Percentiles rank a stretch among this genome's conserved stretches.
These are phyloP conservation scores for Myriangium duriaei DNA, from an alignment of 2,329 filamentous ascomycete genomes.

Conservation along the genomic window DNA sequence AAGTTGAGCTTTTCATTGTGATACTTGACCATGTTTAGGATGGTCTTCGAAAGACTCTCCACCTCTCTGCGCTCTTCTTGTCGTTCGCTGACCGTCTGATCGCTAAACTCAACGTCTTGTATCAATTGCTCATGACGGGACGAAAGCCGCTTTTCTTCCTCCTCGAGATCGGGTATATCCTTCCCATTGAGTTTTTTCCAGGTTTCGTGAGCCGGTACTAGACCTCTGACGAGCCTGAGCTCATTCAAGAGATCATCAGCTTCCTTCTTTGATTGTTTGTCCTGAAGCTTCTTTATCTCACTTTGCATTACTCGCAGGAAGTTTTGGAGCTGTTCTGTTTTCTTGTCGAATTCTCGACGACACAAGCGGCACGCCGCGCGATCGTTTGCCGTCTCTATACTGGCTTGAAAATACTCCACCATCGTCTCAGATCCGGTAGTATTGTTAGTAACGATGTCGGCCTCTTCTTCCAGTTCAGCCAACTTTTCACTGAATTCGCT, in stretches of 20 bases:
- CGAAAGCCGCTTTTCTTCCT: constrained; percentile 45
- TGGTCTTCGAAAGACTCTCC: constrained; percentile 62
- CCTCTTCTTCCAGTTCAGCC: constrained; percentile 37
- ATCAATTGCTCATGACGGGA: constrained; percentile 27
- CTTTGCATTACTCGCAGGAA: constrained; percentile 54
- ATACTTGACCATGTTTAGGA: constrained; percentile 62
- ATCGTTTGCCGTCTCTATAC: constrained; percentile 51
- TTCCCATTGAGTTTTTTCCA: constrained; percentile 53
- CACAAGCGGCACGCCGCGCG: constrained; percentile 70
- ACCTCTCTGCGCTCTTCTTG: constrained; percentile 58
- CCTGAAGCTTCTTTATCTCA: constrained; percentile 26
- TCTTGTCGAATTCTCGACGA: constrained; percentile 47
- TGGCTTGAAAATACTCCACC: constrained; percentile 47
- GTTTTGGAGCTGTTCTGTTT: constrained; percentile 44
- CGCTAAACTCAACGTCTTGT: constrained; percentile 46
- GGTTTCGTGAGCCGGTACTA: constrained; percentile 47
- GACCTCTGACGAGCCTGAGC: constrained; percentile 1
- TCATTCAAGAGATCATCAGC: constrained; percentile 43
- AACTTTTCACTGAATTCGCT: constrained; percentile 41
- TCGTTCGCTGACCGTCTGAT: constrained; percentile 49
- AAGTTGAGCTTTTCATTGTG: constrained; percentile 59
- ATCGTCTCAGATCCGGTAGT: constrained; percentile 17
- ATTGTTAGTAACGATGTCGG: constrained; percentile 28
- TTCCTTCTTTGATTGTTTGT: constrained; percentile 34
- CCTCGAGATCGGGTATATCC: constrained; percentile 58